phyloP scores from a whole-genome alignment of 2,329 filamentous ascomycete species.

The Aspergillus clavatus region DNA sequence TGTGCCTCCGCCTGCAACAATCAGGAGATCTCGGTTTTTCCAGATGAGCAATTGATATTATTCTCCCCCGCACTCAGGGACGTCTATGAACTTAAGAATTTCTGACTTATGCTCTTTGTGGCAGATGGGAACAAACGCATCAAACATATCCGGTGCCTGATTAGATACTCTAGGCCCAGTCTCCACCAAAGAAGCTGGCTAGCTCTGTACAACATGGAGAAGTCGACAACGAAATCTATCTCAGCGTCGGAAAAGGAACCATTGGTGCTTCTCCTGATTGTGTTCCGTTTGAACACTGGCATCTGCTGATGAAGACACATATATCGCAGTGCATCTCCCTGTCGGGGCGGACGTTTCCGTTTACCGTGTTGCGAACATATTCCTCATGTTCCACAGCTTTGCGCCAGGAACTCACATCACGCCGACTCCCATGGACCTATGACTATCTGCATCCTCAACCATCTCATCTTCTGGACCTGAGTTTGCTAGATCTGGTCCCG shows the following conservation, averaged over 20 bases:
- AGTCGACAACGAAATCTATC: not conserved
- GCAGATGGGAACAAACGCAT: not conserved
- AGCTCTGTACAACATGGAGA: too few species aligned
- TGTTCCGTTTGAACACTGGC: not conserved
- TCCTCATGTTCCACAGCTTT: conserved; percentile 38
- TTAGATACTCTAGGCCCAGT: too few species aligned
- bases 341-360: conserved; percentile 2
- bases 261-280: not conserved
- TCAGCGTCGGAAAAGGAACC: conserved; percentile 13
- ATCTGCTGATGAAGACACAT: not conserved
- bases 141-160: not conserved
- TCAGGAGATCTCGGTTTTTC: not conserved
- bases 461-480: conserved; percentile 61
- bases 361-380: conserved; percentile 15
- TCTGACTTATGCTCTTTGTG: not conserved
- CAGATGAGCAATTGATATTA: too few species aligned
- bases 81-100: not conserved
- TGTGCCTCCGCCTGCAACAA: not conserved
- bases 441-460: conserved; percentile 58
- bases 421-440: conserved; percentile 46
- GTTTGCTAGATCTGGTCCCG: conserved; percentile 55
- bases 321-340: conserved; percentile 1
- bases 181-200: not conserved
- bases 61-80: not conserved
- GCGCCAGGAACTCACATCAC: conserved; percentile 44